Evolutionary conservation across 228 moss, liverwort and hornwort genomes (phyloP).

Genomic region (Sphagnum magellanicum): DNA sequence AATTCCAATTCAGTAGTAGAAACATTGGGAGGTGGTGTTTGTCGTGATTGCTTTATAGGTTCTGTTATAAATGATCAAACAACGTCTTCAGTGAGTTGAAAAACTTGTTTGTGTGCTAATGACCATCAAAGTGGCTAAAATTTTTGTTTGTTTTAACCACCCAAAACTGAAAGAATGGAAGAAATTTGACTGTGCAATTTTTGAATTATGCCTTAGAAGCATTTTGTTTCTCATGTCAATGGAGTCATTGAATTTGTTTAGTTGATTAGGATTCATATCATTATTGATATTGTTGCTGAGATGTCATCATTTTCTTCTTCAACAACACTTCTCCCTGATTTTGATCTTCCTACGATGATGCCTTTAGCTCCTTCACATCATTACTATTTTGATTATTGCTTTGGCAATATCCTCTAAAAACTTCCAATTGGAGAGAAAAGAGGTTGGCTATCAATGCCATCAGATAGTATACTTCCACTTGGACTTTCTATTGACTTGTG

Average conservation of each 20-base stretch:
- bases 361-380: slow-evolving; percentile 3
- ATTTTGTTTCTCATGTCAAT: too few relatives aligned
- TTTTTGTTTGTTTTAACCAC: neutral
- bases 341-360: slow-evolving; percentile 9
- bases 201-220: neutral
- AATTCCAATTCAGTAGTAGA: slow-evolving; percentile 3
- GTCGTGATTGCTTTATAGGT: neutral
- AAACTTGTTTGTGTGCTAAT: too few relatives aligned
- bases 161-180: neutral
- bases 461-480: slow-evolving; percentile 4
- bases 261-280: neutral
- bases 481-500: neutral
- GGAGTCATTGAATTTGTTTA: neutral
- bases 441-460: slow-evolving; percentile 27
- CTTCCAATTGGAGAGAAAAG: slow-evolving; percentile 34
- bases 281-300: neutral
- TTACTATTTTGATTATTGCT: neutral
- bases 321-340: neutral
- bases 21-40: slow-evolving; percentile 9
- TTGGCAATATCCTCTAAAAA: neutral
- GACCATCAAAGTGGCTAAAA: too few relatives aligned
- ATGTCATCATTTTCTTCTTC: slow-evolving; percentile 4
- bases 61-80: neutral
- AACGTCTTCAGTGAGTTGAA: neutral
- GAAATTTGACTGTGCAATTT: neutral